Conservation (phyloP, 768 basidiomycete genomes). For the Termitomyces sp. region DNA sequence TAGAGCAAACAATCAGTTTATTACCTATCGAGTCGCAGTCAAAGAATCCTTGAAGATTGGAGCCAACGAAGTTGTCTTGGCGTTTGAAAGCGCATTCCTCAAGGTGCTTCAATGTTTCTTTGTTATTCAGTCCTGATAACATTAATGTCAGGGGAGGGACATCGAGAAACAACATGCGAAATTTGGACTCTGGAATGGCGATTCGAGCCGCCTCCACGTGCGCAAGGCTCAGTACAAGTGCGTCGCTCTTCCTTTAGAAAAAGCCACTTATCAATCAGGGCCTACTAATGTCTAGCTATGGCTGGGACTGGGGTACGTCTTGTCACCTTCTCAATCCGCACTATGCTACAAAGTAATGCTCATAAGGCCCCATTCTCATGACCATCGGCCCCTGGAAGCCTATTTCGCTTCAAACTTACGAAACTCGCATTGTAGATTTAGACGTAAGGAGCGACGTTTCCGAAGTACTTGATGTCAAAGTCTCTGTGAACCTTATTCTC, state of each 20-base stretch:
- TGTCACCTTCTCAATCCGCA: not conserved
- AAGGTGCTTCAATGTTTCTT: slow-evolving; percentile 33
- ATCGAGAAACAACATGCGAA: slow-evolving; percentile 64
- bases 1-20: slow-evolving; percentile 81
- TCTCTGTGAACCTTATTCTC: slow-evolving; percentile 41
- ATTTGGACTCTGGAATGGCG: slow-evolving; percentile 80
- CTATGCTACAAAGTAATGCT: not conserved
- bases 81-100: slow-evolving; percentile 71
- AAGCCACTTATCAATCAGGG: not conserved
- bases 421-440: slow-evolving; percentile 56
- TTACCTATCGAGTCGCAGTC: slow-evolving; percentile 60
- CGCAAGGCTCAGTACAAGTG: slow-evolving; percentile 93
- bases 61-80: slow-evolving; percentile 60
- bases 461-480: slow-evolving; percentile 44
- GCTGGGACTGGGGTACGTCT: slow-evolving; percentile 80
- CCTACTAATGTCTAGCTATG: slow-evolving; percentile 47
- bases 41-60: slow-evolving; percentile 50
- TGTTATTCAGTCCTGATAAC: not conserved
- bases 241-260: slow-evolving; percentile 15
- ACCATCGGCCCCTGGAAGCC: slow-evolving; percentile 88
- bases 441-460: slow-evolving; percentile 56
- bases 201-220: slow-evolving; percentile 84
- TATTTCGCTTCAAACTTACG: slow-evolving; percentile 64
- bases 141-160: slow-evolving; percentile 55
- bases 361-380: slow-evolving; percentile 74